Percentiles rank a stretch among this genome's conserved stretches.
These are phyloP conservation scores for Rhododendron ovatum DNA, from an alignment of 148 eudicot species.

Conservation along the genomic window DNA sequence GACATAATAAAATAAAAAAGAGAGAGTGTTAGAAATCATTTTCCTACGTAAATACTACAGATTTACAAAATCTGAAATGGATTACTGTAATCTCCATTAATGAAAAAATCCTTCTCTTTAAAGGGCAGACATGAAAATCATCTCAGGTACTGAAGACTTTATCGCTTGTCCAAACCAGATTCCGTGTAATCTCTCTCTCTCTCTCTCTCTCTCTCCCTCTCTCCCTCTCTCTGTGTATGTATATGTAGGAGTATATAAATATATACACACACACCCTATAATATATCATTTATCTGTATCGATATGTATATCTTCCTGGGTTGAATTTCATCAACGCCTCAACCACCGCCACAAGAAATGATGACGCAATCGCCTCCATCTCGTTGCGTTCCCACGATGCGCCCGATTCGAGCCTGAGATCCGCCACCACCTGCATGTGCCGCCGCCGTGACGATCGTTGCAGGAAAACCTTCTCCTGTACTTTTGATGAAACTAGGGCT, in stretches of 20 bases:
- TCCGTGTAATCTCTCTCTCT: background rate
- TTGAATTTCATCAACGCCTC: slow-evolving; percentile 8
- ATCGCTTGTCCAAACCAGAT: background rate
- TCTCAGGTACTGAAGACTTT: background rate
- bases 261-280: background rate
- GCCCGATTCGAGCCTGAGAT: background rate
- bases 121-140: background rate
- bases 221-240: background rate
- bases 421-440: slow-evolving; percentile 18
- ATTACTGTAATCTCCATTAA: background rate
- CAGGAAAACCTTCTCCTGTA: slow-evolving; percentile 1
- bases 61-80: background rate
- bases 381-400: background rate
- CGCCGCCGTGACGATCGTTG: background rate
- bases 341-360: background rate
- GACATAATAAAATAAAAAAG: too few relatives aligned
- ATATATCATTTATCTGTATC: background rate
- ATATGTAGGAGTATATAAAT: background rate
- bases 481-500: slow-evolving; percentile 26
- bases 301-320: background rate
- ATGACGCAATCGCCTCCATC: background rate
- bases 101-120: background rate
- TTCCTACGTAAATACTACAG: background rate
- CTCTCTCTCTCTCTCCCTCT: too few relatives aligned
- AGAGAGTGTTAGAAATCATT: too few relatives aligned